Evolutionary conservation across 139 green algal genomes (phyloP), one percentile per base, ranked within the genome.

Genomic region (Haematococcus lacustris): DNA sequence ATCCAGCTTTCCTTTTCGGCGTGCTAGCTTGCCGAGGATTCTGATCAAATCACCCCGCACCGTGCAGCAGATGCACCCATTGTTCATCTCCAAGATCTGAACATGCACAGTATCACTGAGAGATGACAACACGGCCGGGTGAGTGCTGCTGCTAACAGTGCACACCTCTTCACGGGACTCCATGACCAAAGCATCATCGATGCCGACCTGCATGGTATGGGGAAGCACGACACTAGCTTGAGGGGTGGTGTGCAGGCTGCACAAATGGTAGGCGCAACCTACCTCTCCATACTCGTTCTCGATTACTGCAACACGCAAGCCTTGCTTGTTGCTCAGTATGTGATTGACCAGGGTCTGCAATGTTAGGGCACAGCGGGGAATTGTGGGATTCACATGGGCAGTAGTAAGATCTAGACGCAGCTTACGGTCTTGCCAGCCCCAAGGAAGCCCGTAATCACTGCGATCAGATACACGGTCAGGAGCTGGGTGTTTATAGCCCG

Each of bases 1-100:
- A 70, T 70, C 64, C 21, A 70, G 38, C n/a, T 40, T 38, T 33
- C 43, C 35, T 4, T 32, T 84, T 32, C 90, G 82, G 78, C 90
- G 88, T 1, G 90, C 76, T 60, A 97, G 87, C 75, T 90, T 89
- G 71, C 81, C 79, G 6, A 97, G 78, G 51, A 92, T 92, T 28
- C 84, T 78, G 51, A 97, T 91, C 28, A 97, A 83, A 71, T 97
- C 91, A 25, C 91, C 91, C 6, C 91, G 84, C 6, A 97, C 91
- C 75, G 80, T 75, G 76, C 76, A 87, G 81, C 88, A 93, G 39
- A 91, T 80, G 74, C 88, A 93, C 61, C 88, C 88, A 73, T 96
- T 96, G 78, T 91, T 92, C 73, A 88, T 90, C 73, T 89, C 82
- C 30, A 89, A 80, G 25, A 92, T 50, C 88, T n/a, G n/a, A 9